phyloP scores from a whole-genome alignment of 2,329 filamentous ascomycete species.

The Xylaria digitata region DNA sequence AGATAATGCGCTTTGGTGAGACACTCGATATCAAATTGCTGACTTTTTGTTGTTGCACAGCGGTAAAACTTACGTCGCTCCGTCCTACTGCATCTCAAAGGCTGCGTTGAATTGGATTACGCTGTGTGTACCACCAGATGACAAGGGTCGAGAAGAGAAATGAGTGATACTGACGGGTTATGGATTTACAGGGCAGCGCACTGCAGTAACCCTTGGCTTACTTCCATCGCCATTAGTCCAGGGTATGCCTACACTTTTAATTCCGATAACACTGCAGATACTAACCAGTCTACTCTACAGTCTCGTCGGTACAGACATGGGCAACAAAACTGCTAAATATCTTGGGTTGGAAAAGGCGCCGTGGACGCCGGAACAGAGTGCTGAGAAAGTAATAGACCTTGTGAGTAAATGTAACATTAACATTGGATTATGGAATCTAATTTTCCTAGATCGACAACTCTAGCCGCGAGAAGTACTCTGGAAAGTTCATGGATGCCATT shows the following conservation, averaged over 20 bases:
- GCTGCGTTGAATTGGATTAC: slow-evolving; percentile 50
- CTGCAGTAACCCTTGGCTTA: slow-evolving; percentile 27
- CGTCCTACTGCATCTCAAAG: slow-evolving; percentile 50
- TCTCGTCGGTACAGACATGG: slow-evolving; percentile 28
- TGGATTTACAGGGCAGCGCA: slow-evolving; percentile 25
- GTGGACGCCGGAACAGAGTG: slow-evolving; percentile 24
- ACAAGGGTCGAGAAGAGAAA: background rate
- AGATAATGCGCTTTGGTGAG: no score
- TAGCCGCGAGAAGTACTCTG: slow-evolving; percentile 13
- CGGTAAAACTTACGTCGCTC: slow-evolving; percentile 33
- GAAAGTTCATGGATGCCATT: slow-evolving; percentile 25
- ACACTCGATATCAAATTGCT: background rate
- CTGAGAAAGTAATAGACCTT: slow-evolving; percentile 25
- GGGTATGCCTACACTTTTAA: background rate
- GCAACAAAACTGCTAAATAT: slow-evolving; percentile 20
- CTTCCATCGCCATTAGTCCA: slow-evolving; percentile 26
- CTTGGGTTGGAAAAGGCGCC: slow-evolving; percentile 28
- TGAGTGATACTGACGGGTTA: background rate
- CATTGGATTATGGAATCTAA: background rate
- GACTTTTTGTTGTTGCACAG: slow-evolving; percentile 7
- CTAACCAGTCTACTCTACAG: slow-evolving; percentile 5
- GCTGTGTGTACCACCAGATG: slow-evolving; percentile 25
- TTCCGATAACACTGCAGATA: background rate
- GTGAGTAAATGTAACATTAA: background rate
- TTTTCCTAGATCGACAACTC: slow-evolving; percentile 20